Evolutionary conservation across 2,329 filamentous ascomycete species (phyloP).

Genomic region (Xylariaceae sp.): DNA sequence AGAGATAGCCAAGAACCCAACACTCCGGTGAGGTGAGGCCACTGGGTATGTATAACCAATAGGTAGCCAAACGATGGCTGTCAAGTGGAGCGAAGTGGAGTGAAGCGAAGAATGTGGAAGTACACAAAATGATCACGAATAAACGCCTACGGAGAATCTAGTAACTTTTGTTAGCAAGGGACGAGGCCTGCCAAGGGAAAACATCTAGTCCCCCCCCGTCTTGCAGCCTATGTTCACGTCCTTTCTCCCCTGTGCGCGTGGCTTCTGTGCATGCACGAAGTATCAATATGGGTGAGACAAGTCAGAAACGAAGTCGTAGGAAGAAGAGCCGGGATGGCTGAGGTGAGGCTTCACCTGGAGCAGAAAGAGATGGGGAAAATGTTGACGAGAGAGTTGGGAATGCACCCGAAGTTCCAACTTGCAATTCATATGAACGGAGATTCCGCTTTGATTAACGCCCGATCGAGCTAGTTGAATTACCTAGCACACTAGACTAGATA

Average conservation of each 20-base stretch:
- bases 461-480: too few species aligned
- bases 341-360: constrained; percentile 15
- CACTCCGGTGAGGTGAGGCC: too few species aligned
- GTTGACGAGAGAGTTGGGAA: constrained; percentile 5
- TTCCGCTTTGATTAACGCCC: too few species aligned
- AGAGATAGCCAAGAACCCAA: constrained; percentile 9
- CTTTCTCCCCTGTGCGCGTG: neutral
- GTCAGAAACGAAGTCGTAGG: constrained; percentile 4
- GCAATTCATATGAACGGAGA: neutral
- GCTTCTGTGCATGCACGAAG: neutral
- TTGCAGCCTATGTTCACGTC: constrained; percentile 1
- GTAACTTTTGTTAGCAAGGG: constrained; percentile 6
- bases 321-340: constrained; percentile 7
- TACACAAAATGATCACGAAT: neutral
- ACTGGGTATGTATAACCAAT: too few species aligned
- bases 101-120: constrained; percentile 21
- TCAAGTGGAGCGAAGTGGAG: constrained; percentile 10
- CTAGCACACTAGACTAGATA: too few species aligned
- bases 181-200: constrained; percentile 2
- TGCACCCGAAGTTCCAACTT: neutral
- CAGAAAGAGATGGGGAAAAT: neutral
- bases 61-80: neutral
- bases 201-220: neutral
- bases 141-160: neutral
- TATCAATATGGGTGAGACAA: constrained; percentile 5